Evolutionary conservation across 139 green algal species (phyloP), one percentile per base, ranked within the genome.

Genomic region (Choricystis sp.): DNA sequence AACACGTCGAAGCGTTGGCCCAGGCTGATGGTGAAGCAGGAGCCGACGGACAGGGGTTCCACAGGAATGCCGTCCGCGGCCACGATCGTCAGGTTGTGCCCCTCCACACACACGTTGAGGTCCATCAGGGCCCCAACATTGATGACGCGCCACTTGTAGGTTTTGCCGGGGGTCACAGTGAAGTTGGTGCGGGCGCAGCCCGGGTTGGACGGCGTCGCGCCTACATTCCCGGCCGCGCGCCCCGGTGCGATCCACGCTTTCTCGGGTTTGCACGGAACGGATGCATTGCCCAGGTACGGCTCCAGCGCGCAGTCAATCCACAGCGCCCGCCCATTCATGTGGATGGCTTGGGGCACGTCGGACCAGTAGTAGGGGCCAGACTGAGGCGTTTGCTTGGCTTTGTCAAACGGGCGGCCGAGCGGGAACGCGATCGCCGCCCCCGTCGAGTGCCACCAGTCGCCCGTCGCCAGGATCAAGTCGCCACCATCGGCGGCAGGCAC

Each of bases 21-120:
- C 0, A 62, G 65, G 66, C 86, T 87, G 62, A 89, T 55, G 63
- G 87, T 78, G 0, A 89, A 60, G 52, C 78, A 86, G 31, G 55
- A 40, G n/a, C n/a, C n/a, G 2, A 69, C 40, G 1, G 31, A 2
- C 25, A 63, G 55, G 16, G 74, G 74, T 29, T 81, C 67, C 21
- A 72, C 64, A 0, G 81, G 77, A 9, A 66, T 65, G 4, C 61
- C 73, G 49, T 88, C 82, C 0, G 72, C 70, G 1, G 79, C 76
- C 4, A 85, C 61, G 20, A 86, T 57, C 0, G 70, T 79, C 29
- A 88, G 29, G 3, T 70, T 74, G 60, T 86, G 79, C 0, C 60
- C 67, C 49, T 82, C 71, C 59, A 87, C 78, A 72, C 79, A 87
- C 2, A 87, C 65, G 0, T 72, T 83, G 65, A 79, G 72, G 71